phyloP scores from a whole-genome alignment of 176 grass and related monocot species.

The Oryza meridionalis region DNA sequence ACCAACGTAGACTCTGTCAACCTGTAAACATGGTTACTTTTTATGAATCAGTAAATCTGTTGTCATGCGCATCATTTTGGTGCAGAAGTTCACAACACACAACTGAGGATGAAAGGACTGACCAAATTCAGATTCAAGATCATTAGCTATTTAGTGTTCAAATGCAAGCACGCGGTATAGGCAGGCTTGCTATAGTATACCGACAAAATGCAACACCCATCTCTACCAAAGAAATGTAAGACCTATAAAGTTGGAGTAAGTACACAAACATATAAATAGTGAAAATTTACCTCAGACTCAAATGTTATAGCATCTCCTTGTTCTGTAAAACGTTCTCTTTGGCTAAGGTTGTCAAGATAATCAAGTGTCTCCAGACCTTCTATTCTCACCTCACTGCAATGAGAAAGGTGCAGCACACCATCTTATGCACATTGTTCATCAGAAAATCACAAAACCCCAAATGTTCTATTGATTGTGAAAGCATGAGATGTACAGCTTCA shows the following conservation, averaged over 20 bases:
- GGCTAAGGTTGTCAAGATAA: constrained; percentile 75
- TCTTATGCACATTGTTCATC: not conserved
- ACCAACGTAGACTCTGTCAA: constrained; percentile 80
- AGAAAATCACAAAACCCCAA: not conserved
- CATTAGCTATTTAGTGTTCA: not conserved
- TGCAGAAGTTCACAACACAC: not conserved
- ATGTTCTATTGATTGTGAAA: constrained; percentile 3
- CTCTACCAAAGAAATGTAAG: not conserved
- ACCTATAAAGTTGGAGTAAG: not conserved
- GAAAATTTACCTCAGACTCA: constrained; percentile 71
- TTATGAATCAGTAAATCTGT: not conserved
- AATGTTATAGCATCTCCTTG: constrained; percentile 86
- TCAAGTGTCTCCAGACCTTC: constrained; percentile 86
- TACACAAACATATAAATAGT: not conserved
- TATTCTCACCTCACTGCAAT: constrained; percentile 75
- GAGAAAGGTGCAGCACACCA: constrained; percentile 1
- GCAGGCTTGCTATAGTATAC: not conserved
- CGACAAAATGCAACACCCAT: not conserved
- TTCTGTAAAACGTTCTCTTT: constrained; percentile 70
- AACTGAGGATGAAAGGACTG: not conserved
- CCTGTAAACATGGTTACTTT: constrained; percentile 34
- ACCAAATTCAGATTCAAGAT: constrained; percentile 1
- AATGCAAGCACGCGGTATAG: not conserved
- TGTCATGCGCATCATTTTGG: not conserved
- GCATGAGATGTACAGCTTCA: not conserved